These are phyloP conservation scores for Galerina marginata DNA, from an alignment of 768 basidiomycete genomes.

Conservation along the genomic window DNA sequence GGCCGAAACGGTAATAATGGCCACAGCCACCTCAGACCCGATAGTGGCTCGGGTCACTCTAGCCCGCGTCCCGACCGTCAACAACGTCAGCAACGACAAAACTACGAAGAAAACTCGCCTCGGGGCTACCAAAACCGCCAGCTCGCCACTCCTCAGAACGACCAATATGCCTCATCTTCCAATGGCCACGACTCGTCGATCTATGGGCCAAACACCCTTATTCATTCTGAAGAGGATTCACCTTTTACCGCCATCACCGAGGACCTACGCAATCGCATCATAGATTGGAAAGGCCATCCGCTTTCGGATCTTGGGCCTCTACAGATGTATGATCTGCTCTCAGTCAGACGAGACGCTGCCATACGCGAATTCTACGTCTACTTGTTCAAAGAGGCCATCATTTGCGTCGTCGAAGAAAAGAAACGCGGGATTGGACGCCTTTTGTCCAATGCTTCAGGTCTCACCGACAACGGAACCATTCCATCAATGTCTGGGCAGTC, in stretches of 20 bases:
- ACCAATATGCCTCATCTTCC: constrained; percentile 37
- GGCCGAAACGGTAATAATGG: constrained; percentile 33
- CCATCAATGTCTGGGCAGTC: constrained; percentile 41
- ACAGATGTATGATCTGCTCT: constrained; percentile 91
- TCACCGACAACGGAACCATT: constrained; percentile 56
- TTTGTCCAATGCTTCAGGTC: constrained; percentile 65
- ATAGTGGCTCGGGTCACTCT: constrained; percentile 44
- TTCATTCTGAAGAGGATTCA: constrained; percentile 66
- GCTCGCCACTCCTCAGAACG: constrained; percentile 31
- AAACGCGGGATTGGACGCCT: constrained; percentile 81
- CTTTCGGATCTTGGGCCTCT: constrained; percentile 87
- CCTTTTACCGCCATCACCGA: constrained; percentile 86
- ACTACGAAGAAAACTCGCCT: constrained; percentile 31
- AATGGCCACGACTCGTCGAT: constrained; percentile 37
- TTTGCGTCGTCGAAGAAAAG: constrained; percentile 97
- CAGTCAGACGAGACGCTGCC: constrained; percentile 86
- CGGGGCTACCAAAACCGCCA: constrained; percentile 34
- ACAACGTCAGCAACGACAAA: constrained; percentile 29
- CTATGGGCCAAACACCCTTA: constrained; percentile 36
- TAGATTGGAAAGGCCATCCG: constrained; percentile 96
- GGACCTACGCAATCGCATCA: constrained; percentile 88
- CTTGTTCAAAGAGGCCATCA: constrained; percentile 96
- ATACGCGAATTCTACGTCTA: constrained; percentile 96
- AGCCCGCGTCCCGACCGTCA: constrained; percentile 46
- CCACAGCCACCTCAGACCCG: constrained; percentile 30